phyloP scores from a whole-genome alignment of 768 basidiomycete species.

The Auricularia heimuer region DNA sequence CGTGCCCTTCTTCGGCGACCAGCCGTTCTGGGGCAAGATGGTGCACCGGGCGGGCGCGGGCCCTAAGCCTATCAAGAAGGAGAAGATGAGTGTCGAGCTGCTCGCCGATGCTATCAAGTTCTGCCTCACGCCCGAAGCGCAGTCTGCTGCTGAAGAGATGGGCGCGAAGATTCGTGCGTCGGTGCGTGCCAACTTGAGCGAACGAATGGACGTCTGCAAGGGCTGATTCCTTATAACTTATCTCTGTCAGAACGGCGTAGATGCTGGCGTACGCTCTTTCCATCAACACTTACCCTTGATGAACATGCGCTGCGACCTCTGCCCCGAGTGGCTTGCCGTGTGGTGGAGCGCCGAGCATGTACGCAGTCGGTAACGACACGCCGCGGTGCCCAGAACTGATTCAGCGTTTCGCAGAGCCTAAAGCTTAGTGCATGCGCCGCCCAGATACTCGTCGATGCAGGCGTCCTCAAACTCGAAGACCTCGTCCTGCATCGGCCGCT shows the following conservation, averaged over 20 bases:
- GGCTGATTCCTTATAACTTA: background rate
- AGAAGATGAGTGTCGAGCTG: slow-evolving; percentile 36
- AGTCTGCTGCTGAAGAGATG: slow-evolving; percentile 38
- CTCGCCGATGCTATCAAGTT: slow-evolving; percentile 44
- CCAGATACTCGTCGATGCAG: slow-evolving; percentile 36
- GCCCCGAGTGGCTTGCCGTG: slow-evolving; percentile 38
- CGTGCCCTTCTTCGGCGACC: slow-evolving; percentile 61
- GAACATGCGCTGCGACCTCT: slow-evolving; percentile 56
- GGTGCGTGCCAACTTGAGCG: slow-evolving; percentile 20
- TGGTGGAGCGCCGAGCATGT: slow-evolving; percentile 51
- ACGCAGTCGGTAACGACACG: slow-evolving; percentile 6
- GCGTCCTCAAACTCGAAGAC: slow-evolving; percentile 30
- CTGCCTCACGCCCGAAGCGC: slow-evolving; percentile 36
- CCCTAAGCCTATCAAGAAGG: slow-evolving; percentile 48
- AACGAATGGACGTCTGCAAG: background rate
- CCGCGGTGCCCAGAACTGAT: background rate
- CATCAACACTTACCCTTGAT: slow-evolving; percentile 49
- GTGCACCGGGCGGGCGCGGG: slow-evolving; percentile 52
- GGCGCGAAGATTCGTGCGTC: slow-evolving; percentile 42
- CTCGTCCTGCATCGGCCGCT: slow-evolving; percentile 32
- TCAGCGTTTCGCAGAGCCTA: slow-evolving; percentile 28
- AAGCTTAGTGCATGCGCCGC: slow-evolving; percentile 47
- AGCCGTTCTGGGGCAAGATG: slow-evolving; percentile 51
- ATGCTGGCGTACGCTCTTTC: slow-evolving; percentile 42
- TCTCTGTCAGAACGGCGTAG: slow-evolving; percentile 34